phyloP scores from a whole-genome alignment of 345 rosid species.

The Ricinus communis region DNA sequence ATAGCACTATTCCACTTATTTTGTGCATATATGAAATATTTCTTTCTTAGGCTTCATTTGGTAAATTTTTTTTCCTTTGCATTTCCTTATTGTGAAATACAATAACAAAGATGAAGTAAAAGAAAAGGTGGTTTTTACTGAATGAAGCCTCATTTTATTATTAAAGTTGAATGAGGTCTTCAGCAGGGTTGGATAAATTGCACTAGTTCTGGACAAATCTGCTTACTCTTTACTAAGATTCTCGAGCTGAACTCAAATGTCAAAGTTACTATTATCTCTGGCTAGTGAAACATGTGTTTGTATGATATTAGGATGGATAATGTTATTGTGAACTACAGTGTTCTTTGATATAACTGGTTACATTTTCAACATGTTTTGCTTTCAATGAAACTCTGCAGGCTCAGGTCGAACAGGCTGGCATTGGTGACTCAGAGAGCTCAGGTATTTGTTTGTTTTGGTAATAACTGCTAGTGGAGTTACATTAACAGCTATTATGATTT shows the following conservation, averaged over 20 bases:
- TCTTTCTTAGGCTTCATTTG: too few species aligned
- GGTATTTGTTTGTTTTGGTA: constrained; percentile 32
- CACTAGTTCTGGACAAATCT: not conserved
- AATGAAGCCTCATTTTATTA: too few species aligned
- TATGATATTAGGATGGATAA: too few species aligned
- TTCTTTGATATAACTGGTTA: not conserved
- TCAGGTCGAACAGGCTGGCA: constrained; percentile 42
- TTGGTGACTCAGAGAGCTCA: constrained; percentile 28
- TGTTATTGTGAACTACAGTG: too few species aligned
- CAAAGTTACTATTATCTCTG: not conserved
- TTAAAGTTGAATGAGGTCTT: too few species aligned
- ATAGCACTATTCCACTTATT: not conserved
- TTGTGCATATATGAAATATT: not conserved
- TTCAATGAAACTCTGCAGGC: constrained; percentile 30
- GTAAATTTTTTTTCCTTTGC: too few species aligned
- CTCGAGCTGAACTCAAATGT: not conserved
- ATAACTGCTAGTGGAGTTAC: not conserved
- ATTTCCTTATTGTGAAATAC: too few species aligned
- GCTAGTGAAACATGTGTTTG: not conserved
- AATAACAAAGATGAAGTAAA: too few species aligned
- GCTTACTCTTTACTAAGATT: constrained; percentile 1
- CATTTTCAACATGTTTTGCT: not conserved
- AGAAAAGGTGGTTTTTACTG: too few species aligned
- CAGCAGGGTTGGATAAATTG: not conserved
- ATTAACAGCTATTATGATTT: not conserved